These are phyloP conservation scores for Talaromyces sp. DNA, from an alignment of 2,329 filamentous ascomycete genomes.

Conservation along the genomic window DNA sequence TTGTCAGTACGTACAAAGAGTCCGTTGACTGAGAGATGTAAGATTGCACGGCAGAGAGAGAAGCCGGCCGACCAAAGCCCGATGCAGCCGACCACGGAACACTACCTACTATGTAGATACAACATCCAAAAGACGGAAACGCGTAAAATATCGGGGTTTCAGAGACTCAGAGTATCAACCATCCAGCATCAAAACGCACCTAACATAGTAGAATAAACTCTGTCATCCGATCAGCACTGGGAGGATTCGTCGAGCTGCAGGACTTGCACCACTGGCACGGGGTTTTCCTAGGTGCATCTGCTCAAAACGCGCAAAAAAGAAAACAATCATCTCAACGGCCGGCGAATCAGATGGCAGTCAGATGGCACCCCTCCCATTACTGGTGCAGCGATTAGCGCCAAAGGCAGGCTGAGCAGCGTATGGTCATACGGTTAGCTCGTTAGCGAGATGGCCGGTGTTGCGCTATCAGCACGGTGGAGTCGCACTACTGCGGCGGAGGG, in stretches of 20 bases:
- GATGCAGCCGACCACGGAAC: slow-evolving; percentile 1
- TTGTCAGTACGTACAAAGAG: not conserved
- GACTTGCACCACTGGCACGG: slow-evolving; percentile 4
- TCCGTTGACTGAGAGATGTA: not conserved
- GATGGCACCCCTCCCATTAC: slow-evolving; percentile 5
- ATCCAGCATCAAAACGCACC: not conserved
- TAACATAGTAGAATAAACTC: not conserved
- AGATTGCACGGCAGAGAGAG: not conserved
- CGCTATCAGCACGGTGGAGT: slow-evolving; percentile 1
- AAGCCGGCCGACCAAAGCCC: not conserved
- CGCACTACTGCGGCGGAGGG: not conserved
- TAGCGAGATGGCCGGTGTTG: not conserved
- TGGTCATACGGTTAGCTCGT: not conserved
- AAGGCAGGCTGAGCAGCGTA: not conserved
- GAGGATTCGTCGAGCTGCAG: slow-evolving; percentile 9
- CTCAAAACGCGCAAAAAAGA: not conserved
- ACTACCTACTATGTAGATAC: not conserved
- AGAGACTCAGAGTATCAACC: not conserved
- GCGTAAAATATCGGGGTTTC: not conserved
- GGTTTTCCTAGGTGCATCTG: not conserved
- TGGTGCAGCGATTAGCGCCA: slow-evolving; percentile 2
- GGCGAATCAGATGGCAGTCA: not conserved
- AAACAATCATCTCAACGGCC: not conserved
- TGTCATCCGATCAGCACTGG: slow-evolving; percentile 6
- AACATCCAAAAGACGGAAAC: not conserved